A percentile compares a stretch with the other conserved stretches of the same genome.
Evolutionary conservation across 1,139 yeast genomes (phyloP).

Genomic region (Entelexis paramagnoliae): DNA sequence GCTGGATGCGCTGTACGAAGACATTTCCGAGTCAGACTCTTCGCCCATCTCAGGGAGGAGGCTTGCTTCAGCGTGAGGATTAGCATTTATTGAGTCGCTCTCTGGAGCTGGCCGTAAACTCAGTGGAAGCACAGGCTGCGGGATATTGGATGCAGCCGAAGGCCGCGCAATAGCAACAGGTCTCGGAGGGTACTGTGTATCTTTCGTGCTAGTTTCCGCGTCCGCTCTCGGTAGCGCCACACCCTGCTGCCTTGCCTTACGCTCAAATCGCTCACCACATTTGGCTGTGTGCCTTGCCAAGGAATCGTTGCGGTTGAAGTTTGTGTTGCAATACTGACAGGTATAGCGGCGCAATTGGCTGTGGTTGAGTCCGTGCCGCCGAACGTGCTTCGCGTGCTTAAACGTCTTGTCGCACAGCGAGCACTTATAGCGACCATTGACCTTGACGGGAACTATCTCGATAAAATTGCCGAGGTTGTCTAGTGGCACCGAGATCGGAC

Average conservation of each 20-base stretch:
- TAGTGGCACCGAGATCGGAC: neutral
- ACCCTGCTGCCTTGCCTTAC: neutral
- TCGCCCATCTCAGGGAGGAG: slow-evolving; percentile 4
- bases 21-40: neutral
- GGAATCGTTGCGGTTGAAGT: slow-evolving; percentile 13
- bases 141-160: neutral
- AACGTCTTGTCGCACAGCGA: slow-evolving; percentile 19
- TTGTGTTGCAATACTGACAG: slow-evolving; percentile 11
- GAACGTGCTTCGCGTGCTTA: slow-evolving; percentile 23
- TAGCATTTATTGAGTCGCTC: neutral
- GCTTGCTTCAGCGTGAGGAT: neutral
- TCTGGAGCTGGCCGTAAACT: neutral
- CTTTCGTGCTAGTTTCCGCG: too few relatives aligned
- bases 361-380: slow-evolving; percentile 21
- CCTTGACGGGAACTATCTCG: slow-evolving; percentile 6
- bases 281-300: slow-evolving; percentile 7
- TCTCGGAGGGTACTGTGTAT: too few relatives aligned
- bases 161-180: neutral
- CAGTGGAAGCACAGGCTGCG: slow-evolving; percentile 2
- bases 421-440: slow-evolving; percentile 19
- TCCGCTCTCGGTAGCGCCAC: too few relatives aligned
- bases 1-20: neutral
- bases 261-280: neutral
- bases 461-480: neutral
- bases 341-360: slow-evolving; percentile 13